phyloP scores from a whole-genome alignment of 2,329 filamentous ascomycete species.

The Fusarium redolens region DNA sequence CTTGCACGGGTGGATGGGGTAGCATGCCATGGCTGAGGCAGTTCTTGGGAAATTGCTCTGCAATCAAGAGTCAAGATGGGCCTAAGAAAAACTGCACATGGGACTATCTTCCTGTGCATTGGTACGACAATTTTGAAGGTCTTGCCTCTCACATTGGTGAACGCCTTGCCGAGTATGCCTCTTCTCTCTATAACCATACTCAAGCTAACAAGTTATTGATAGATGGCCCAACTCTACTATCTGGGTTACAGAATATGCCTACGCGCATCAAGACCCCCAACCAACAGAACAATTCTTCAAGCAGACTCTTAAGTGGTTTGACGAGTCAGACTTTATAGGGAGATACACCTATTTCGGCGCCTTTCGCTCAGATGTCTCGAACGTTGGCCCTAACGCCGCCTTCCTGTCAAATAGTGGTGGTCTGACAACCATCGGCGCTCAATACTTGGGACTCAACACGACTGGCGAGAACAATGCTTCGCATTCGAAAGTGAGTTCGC shows the following conservation, averaged over 20 bases:
- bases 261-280: constrained; percentile 65
- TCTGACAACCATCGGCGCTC: constrained; percentile 79
- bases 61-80: constrained; percentile 60
- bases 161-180: constrained; percentile 50
- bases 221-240: constrained; percentile 72
- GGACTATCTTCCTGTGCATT: constrained; percentile 73
- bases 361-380: constrained; percentile 76
- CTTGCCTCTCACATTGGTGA: constrained; percentile 74
- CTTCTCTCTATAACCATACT: background rate
- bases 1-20: constrained; percentile 69
- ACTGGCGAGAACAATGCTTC: constrained; percentile 53
- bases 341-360: constrained; percentile 82
- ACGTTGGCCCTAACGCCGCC: constrained; percentile 78
- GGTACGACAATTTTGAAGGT: constrained; percentile 77
- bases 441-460: constrained; percentile 74
- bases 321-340: constrained; percentile 65
- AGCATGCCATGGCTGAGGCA: constrained; percentile 75
- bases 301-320: constrained; percentile 72
- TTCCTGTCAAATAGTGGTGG: constrained; percentile 76
- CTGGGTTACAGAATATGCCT: constrained; percentile 85
- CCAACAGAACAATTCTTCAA: constrained; percentile 76
- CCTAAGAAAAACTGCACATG: constrained; percentile 66
- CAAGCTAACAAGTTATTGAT: background rate
- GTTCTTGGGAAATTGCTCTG: constrained; percentile 73
- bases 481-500: background rate